Conservation (phyloP, 352 stramenopile genomes). For the Globisporangium emineosum region DNA sequence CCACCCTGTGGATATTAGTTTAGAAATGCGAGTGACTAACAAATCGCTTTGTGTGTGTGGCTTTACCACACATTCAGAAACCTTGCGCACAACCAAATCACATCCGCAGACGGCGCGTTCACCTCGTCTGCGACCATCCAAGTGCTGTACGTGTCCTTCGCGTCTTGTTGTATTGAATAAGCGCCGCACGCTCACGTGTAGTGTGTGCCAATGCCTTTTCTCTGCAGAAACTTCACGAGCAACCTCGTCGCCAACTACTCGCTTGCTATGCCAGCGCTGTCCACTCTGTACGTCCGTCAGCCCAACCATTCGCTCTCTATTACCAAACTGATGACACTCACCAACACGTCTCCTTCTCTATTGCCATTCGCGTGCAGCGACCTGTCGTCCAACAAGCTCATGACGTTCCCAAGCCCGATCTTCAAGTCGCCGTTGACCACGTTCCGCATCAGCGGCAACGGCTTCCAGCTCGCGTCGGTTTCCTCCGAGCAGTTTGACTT, state of each 20-base stretch:
- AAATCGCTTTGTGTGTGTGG: neutral
- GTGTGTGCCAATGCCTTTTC: neutral
- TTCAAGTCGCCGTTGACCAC: constrained; percentile 47
- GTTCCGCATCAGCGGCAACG: constrained; percentile 45
- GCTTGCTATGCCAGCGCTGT: constrained; percentile 31
- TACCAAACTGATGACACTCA: neutral
- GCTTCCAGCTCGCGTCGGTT: constrained; percentile 53
- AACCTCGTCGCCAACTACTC: constrained; percentile 42
- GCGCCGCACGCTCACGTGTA: neutral
- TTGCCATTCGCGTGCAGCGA: constrained; percentile 25
- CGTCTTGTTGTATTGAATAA: neutral
- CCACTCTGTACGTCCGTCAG: constrained; percentile 34
- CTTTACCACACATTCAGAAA: constrained; percentile 25
- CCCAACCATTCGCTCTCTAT: neutral
- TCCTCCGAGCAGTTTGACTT: constrained; percentile 63
- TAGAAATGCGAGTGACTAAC: neutral
- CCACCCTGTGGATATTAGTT: too few species aligned
- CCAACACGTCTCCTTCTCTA: neutral
- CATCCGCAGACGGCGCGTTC: constrained; percentile 28
- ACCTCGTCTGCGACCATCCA: constrained; percentile 27
- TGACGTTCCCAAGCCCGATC: constrained; percentile 39
- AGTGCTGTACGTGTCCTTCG: constrained; percentile 32
- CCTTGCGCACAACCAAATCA: constrained; percentile 43
- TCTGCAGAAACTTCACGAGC: constrained; percentile 46
- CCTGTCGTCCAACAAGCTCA: constrained; percentile 47